Conservation (phyloP, 192 early-diverging fungal species). For the Paraglomus occultum region DNA sequence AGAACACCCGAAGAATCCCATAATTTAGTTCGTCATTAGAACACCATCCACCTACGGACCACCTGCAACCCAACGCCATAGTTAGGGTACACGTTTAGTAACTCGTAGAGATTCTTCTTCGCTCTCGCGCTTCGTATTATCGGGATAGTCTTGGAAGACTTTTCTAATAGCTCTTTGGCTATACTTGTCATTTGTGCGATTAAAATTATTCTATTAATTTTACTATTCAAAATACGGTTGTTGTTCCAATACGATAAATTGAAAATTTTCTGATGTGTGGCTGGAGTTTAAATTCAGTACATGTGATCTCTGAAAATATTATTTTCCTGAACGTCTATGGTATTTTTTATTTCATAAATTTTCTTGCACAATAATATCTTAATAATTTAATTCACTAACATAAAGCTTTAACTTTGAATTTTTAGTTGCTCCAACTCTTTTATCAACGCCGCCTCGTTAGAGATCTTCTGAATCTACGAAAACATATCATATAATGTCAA, state of each 20-base stretch:
- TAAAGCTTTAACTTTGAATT: too few species aligned
- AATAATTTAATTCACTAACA: too few species aligned
- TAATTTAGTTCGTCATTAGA: neutral
- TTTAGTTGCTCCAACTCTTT: constrained; percentile 54
- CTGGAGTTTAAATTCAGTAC: too few species aligned
- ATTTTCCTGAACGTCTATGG: too few species aligned
- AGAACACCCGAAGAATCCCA: neutral
- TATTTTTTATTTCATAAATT: too few species aligned
- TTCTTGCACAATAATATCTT: too few species aligned
- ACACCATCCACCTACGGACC: neutral
- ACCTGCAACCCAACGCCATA: constrained; percentile 22
- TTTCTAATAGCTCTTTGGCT: constrained; percentile 8
- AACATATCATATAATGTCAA: neutral
- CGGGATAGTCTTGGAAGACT: neutral
- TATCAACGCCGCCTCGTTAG: constrained; percentile 54
- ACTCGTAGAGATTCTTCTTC: constrained; percentile 6
- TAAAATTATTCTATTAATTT: neutral
- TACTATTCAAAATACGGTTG: too few species aligned
- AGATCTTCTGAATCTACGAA: constrained; percentile 57
- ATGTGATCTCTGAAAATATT: too few species aligned
- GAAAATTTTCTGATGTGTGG: too few species aligned
- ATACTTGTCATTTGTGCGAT: constrained; percentile 10
- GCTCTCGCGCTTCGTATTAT: neutral
- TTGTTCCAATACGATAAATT: too few species aligned
- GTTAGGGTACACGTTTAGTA: constrained; percentile 20